Evolutionary conservation across 1,284 basidiomycete species (phyloP).

Genomic region (Tylopilus sp.): DNA sequence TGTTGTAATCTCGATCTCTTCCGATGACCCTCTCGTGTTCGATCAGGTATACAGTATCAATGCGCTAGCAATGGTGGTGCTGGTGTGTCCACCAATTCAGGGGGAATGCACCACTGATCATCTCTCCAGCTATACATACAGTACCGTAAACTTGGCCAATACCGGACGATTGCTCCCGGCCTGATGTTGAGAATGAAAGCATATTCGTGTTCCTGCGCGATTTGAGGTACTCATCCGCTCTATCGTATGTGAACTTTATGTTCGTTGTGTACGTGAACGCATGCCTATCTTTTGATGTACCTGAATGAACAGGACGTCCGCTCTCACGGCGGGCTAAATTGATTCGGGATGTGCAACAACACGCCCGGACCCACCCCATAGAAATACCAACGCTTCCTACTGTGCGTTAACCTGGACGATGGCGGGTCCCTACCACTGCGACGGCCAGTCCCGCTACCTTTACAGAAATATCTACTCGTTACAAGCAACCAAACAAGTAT

Average conservation of each 20-base stretch:
- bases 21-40: background rate
- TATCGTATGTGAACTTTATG: constrained; percentile 22
- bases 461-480: background rate
- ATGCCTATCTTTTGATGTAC: background rate
- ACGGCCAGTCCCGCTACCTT: background rate
- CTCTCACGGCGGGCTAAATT: constrained; percentile 7
- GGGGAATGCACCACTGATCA: background rate
- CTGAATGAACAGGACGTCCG: background rate
- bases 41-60: constrained; percentile 4
- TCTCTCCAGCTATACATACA: constrained; percentile 7
- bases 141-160: background rate
- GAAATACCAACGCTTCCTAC: constrained; percentile 11
- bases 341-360: constrained; percentile 15
- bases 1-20: background rate
- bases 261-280: constrained; percentile 15
- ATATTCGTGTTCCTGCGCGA: background rate
- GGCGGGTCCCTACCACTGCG: too few relatives aligned
- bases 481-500: background rate
- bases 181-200: constrained; percentile 18
- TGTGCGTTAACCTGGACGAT: background rate
- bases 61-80: constrained; percentile 4
- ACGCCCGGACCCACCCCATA: background rate
- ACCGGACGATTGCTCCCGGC: constrained; percentile 8
- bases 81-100: constrained; percentile 3
- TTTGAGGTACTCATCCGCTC: background rate